A percentile compares a stretch with the other conserved stretches of the same genome.
Evolutionary conservation across 352 stramenopile genomes (phyloP).

Genomic region (Thraustochytrium sp.): DNA sequence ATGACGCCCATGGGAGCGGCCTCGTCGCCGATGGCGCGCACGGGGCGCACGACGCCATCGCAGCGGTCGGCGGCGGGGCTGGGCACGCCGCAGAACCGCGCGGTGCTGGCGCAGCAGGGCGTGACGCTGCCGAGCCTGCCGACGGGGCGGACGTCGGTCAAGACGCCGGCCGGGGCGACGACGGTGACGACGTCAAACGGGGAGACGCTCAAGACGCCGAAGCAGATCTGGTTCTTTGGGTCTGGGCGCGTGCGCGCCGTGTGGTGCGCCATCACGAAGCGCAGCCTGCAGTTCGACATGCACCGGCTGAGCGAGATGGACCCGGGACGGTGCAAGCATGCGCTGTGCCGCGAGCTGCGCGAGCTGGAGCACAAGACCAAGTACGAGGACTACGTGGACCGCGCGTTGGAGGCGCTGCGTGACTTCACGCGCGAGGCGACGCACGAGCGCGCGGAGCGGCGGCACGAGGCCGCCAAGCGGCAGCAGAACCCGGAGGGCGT

Average conservation of each 20-base stretch:
- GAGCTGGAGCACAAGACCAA: constrained; percentile 68
- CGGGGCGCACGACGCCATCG: too few relatives aligned
- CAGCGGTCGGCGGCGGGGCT: too few relatives aligned
- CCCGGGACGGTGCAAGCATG: not conserved
- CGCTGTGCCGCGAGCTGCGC: constrained; percentile 59
- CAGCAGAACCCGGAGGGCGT: constrained; percentile 52
- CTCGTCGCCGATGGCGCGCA: too few relatives aligned
- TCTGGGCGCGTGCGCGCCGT: not conserved
- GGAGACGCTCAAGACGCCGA: not conserved
- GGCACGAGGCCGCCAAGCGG: not conserved
- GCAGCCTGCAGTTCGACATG: not conserved
- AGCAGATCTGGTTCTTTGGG: constrained; percentile 28
- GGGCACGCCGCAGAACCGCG: too few relatives aligned
- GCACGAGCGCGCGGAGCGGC: constrained; percentile 57
- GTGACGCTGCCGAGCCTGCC: not conserved
- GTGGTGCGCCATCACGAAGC: not conserved
- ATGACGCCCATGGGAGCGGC: too few relatives aligned
- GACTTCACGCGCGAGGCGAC: constrained; percentile 47
- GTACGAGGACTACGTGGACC: constrained; percentile 68
- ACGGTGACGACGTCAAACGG: not conserved
- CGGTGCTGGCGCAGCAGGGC: not conserved
- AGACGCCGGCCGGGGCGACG: too few relatives aligned
- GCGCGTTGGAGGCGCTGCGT: constrained; percentile 65
- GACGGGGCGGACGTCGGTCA: too few relatives aligned
- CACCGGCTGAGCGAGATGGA: not conserved